Conservation (phyloP, 139 green algal genomes). For the Gonium pectorale region DNA sequence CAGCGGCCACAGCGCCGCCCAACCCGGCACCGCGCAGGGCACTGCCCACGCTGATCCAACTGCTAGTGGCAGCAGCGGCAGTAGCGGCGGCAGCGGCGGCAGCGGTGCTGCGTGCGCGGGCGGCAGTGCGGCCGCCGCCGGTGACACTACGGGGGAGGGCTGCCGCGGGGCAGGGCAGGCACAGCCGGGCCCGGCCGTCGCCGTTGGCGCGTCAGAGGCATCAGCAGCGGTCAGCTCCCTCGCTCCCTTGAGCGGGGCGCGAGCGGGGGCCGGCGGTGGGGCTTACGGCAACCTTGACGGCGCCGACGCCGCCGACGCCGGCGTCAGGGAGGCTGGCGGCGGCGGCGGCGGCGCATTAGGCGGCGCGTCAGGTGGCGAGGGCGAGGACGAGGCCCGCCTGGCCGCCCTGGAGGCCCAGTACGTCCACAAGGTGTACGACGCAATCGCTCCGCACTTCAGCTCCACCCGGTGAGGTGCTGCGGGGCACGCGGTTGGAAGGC, state of each 20-base stretch:
- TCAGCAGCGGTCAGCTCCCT: no score
- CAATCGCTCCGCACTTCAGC: conserved; percentile 96
- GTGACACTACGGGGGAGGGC: no score
- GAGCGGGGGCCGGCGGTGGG: not conserved
- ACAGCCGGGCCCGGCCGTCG: no score
- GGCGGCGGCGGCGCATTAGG: not conserved
- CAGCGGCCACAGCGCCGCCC: not conserved
- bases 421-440: conserved; percentile 95
- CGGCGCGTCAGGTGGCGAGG: not conserved
- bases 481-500: no score
- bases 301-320: not conserved
- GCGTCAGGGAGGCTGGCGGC: not conserved
- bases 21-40: not conserved
- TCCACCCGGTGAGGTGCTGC: conserved; percentile 76
- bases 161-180: no score
- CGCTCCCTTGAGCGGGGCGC: no score
- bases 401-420: conserved; percentile 70
- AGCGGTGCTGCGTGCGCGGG: no score
- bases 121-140: no score
- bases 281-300: not conserved
- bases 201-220: no score
- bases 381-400: not conserved
- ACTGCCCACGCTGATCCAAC: no score
- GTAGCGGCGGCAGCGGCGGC: not conserved
- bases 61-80: not conserved